Conservation (phyloP, 2,329 filamentous ascomycete species). For the Alternaria dauci region DNA sequence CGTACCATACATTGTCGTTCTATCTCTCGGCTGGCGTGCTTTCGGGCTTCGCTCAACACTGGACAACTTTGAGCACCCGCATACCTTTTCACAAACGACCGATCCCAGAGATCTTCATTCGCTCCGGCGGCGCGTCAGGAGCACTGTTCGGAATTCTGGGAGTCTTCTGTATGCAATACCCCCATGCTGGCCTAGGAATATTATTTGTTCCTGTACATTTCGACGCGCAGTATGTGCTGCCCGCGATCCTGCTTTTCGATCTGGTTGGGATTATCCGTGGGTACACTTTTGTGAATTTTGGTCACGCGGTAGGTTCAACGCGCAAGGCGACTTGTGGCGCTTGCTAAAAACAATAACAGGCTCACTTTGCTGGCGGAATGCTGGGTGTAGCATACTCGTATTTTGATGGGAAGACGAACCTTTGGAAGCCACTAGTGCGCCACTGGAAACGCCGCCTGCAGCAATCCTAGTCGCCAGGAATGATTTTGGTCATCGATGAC, state of each 20-base stretch:
- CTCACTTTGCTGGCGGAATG: conserved; percentile 43
- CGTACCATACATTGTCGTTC: conserved; percentile 41
- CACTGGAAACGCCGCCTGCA: conserved; percentile 39
- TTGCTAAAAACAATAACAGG: conserved; percentile 33
- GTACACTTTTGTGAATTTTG: conserved; percentile 40
- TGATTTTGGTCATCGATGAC: neutral
- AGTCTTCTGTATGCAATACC: conserved; percentile 45
- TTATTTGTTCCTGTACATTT: conserved; percentile 44
- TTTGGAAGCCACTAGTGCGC: conserved; percentile 47
- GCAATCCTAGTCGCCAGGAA: neutral
- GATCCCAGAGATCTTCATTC: conserved; percentile 36
- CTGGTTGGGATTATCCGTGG: conserved; percentile 42
- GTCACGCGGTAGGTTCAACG: conserved; percentile 44
- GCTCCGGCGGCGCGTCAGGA: conserved; percentile 46
- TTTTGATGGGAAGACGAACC: conserved; percentile 42
- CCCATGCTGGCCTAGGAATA: conserved; percentile 39
- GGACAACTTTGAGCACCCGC: conserved; percentile 24
- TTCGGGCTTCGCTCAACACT: conserved; percentile 43
- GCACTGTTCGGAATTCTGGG: conserved; percentile 44
- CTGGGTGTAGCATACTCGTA: conserved; percentile 45
- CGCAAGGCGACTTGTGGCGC: neutral
- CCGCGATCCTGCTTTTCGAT: conserved; percentile 46
- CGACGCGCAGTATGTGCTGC: conserved; percentile 43
- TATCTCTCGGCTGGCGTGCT: conserved; percentile 42
- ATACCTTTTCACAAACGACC: conserved; percentile 31